A percentile compares a stretch with the other conserved stretches of the same genome.
Conservation (phyloP, 805 yeast species). For the Myxozyma neotropica region DNA sequence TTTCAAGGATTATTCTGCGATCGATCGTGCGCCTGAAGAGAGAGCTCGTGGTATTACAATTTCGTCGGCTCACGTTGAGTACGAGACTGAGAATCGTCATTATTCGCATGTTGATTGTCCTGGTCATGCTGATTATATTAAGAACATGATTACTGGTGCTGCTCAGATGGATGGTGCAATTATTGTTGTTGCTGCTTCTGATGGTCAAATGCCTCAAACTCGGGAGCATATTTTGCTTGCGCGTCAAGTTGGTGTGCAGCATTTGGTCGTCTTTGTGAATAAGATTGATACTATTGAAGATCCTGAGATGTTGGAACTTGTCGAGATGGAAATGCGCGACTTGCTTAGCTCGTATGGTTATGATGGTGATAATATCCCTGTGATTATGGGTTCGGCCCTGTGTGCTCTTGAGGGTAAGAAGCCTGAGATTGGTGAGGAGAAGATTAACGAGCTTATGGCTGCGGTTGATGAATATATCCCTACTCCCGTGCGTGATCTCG, state of each 20-base stretch:
- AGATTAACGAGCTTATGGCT: conserved; percentile 76
- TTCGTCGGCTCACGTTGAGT: conserved; percentile 97
- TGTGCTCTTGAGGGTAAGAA: conserved; percentile 87
- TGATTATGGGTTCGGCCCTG: conserved; percentile 96
- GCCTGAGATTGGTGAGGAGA: conserved; percentile 90
- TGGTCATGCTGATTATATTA: conserved; percentile 98
- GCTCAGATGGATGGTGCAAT: conserved; percentile 99
- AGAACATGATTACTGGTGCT: conserved; percentile 99
- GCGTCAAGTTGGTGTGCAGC: conserved; percentile 98
- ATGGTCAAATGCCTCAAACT: conserved; percentile 99
- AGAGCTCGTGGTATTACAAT: conserved; percentile 99
- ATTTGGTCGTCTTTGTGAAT: conserved; percentile 96
- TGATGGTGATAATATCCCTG: conserved; percentile 98
- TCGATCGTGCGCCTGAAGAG: conserved; percentile 98
- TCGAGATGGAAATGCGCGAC: conserved; percentile 99
- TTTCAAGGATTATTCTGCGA: conserved; percentile 89
- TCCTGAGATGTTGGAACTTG: conserved; percentile 98
- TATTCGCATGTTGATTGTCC: conserved; percentile 98
- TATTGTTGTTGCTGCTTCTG: conserved; percentile 98
- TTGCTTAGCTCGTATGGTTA: conserved; percentile 86
- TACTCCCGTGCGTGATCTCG: conserved; percentile 94
- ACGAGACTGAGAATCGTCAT: conserved; percentile 92
- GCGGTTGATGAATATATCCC: conserved; percentile 95
- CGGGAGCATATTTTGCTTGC: conserved; percentile 98
- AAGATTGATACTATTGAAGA: conserved; percentile 97